A percentile compares a stretch with the other conserved stretches of the same genome.
These are phyloP conservation scores for Hirschfeldia incana DNA, from an alignment of 345 rosid species.

Conservation along the genomic window DNA sequence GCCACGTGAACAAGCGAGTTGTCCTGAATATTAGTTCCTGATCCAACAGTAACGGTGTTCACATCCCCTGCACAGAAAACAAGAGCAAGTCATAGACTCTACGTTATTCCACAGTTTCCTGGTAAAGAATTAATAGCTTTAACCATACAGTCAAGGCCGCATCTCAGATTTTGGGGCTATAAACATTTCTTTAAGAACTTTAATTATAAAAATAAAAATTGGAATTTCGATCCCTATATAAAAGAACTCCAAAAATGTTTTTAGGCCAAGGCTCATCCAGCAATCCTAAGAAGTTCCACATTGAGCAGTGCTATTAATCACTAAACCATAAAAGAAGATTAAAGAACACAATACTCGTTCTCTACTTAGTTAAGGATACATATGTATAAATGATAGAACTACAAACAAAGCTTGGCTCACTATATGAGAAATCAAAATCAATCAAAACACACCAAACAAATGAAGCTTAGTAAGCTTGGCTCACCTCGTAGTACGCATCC, in stretches of 20 bases:
- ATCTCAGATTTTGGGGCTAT: too few species aligned
- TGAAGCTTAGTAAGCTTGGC: conserved; percentile 1
- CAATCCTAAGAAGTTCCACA: too few species aligned
- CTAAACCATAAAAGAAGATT: conserved; percentile 5
- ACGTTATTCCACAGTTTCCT: conserved; percentile 4
- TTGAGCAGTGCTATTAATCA: conserved; percentile 3
- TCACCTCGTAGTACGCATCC: conserved; percentile 97
- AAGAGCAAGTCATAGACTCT: conserved; percentile 5
- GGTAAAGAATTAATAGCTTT: neutral
- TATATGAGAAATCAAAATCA: conserved; percentile 9
- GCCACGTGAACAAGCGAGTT: conserved; percentile 97
- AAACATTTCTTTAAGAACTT: too few species aligned
- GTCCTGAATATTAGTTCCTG: conserved; percentile 96
- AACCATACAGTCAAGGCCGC: neutral
- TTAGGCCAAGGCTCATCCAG: too few species aligned
- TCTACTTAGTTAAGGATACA: conserved; percentile 10
- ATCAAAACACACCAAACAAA: neutral
- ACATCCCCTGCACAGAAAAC: conserved; percentile 64
- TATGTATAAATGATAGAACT: neutral
- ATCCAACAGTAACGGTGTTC: conserved; percentile 74
- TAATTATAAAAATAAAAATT: too few species aligned
- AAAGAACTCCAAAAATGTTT: too few species aligned
- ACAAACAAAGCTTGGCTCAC: neutral
- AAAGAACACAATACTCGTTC: neutral
- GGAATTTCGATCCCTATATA: too few species aligned